These are phyloP conservation scores for Penicillium bialowiezense DNA, from an alignment of 495 filamentous ascomycete genomes.

Conservation along the genomic window DNA sequence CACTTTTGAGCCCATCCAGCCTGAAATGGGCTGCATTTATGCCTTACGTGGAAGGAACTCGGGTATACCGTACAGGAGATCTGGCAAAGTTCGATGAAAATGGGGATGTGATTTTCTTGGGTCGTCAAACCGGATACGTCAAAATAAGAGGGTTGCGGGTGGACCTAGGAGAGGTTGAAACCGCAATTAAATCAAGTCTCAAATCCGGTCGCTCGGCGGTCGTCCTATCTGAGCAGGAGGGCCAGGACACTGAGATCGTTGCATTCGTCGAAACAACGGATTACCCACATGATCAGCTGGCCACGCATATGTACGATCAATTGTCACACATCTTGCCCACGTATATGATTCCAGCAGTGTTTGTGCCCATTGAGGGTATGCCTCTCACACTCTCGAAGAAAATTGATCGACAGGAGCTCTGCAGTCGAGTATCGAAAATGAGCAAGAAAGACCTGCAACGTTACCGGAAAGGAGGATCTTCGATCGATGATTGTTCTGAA, in stretches of 20 bases:
- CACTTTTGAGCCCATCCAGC: neutral
- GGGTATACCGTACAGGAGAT: neutral
- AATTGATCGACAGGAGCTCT: neutral
- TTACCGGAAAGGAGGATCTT: neutral
- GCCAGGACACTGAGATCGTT: neutral
- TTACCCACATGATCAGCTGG: neutral
- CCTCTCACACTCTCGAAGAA: neutral
- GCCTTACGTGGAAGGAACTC: neutral
- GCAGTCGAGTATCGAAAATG: neutral
- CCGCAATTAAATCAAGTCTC: conserved; percentile 1
- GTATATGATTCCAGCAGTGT: neutral
- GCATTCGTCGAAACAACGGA: neutral
- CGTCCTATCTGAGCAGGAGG: neutral
- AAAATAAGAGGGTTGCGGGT: conserved; percentile 41
- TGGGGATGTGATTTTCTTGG: conserved; percentile 36
- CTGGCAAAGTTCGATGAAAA: conserved; percentile 6
- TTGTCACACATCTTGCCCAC: neutral
- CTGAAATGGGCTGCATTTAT: neutral
- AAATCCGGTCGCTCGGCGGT: neutral
- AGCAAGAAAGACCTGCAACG: neutral
- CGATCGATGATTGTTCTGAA: neutral
- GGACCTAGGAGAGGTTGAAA: conserved; percentile 40
- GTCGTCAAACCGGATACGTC: conserved; percentile 38
- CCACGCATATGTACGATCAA: neutral
- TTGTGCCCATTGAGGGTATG: neutral